Evolutionary conservation across 2,329 filamentous ascomycete genomes (phyloP), one percentile per base, ranked within the genome.

Genomic region (Myriosclerotinia curreyana): DNA sequence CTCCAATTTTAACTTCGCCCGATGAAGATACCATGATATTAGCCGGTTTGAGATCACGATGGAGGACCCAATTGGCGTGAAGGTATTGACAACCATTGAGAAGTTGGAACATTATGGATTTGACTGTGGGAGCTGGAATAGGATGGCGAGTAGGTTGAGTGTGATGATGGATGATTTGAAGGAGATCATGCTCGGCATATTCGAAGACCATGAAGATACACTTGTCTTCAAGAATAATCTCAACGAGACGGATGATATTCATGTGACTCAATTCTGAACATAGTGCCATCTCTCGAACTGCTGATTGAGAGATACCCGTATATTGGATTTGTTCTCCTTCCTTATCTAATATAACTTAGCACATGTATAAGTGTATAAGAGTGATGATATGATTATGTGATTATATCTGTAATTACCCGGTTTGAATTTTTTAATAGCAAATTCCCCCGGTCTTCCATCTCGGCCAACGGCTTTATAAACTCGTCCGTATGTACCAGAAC

Each of bases 161-260:
- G 77, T 99, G 95, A 75, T 98, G 93, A 75, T 99, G 95, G 70
- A 99, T 97, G 75, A 99, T 98, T 76, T 99, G 95, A 5, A 99
- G 82, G 46, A 99, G 80, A 76, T 99, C 95, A 76, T 99, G 95
- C 77, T 99, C 95, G 70, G 95, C 95, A 76, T 96, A 99, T 76
- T 98, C 95, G 71, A 99, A 98, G 2, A 99, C 93, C 90, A 99
- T 99, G 78, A 93, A 99, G 75, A 99, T 98, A 79, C 93, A 97
- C 79, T 98, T 98, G 77, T 96, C 93, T 78, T 99, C 94, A 3
- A 99, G 82, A 72, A 99, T 96, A 72, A 96, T 98, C 77, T 99
- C 95, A 67, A 94, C 87, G 1, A 97, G 85, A 65, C 89, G 87
- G 69, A 99, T 94, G 42, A 99, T 88, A 75, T 98, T 98, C 64